Base-by-base conservation (phyloP, 2,329 filamentous ascomycete species). In the Whalleya microplaca region DNA sequence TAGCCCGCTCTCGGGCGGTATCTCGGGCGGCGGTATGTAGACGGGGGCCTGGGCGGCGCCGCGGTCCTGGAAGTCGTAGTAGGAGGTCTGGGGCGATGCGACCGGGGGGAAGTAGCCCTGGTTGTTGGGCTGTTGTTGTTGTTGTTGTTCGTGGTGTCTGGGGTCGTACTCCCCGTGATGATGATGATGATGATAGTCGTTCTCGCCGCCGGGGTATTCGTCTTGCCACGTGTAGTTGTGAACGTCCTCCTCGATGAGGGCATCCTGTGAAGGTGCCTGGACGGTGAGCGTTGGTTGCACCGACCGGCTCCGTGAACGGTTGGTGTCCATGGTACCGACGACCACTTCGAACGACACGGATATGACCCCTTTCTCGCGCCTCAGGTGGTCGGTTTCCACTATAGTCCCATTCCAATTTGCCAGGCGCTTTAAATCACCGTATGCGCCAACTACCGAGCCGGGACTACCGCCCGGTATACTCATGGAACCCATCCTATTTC, bases 321-420 rank as follows among this genome's bases (percentile, higher is more conserved):
- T 67, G 64, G 87, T 94, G 72, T 99, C 93, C 37, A 84, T 83
- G 0, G 92, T 96, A 1, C 95, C 95, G 19, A 98, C 87, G 1
- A 96, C 80, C 14, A 96, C 84, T 71, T 97, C 92, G 66, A 97
- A 94, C 0, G 89, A 82, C 52, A 92, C 90, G 0, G 88, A 89
- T 20, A 97, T 88, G n/a, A 98, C 92, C 8, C 91, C 92, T 70
- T 96, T 97, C 70, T 96, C 92, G 41, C 93, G 86, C 48, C 92
- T 84, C 21, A 98, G 85, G 45, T 88, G 85, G 62, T 95, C 89
- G 0, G 95, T 99, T 64, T 97, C 92, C 42, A 96, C 83, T 59
- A 97, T 91, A 58, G 87, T 88, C 6, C 87, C 82, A 41, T 80
- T 82, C 78, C 80, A 86, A 10, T 81, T 78, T 6, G 80, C 76